Base-by-base conservation (phyloP, 306 rosid genomes). In the Nissolia schottii region DNA sequence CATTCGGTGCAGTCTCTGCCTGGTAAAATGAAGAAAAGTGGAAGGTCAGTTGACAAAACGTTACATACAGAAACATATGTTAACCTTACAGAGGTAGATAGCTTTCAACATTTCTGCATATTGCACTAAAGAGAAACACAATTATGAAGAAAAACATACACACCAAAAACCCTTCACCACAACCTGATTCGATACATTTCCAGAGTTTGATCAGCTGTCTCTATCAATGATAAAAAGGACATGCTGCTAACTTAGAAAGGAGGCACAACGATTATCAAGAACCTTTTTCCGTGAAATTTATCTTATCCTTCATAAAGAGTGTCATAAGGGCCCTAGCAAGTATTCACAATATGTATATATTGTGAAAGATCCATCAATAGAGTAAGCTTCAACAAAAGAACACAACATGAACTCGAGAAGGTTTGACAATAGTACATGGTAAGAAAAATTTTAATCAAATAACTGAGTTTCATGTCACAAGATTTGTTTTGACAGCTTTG, bases 11-110 rank as follows among this genome's bases (percentile, higher is more conserved):
- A 46, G 69, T 22, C 40, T 22, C 40, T 55, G 70, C 84, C 85
- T 87, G 77, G 15, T 50, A 81, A 81, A 37, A 63, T n/a, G 40
- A 80, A 61, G 43, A 55, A 22, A 50, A 24, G 57, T 2, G 37
- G 37, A 43, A 48, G 46, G 49, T 72, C 58, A 65, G 48, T 28
- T 70, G 53, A 27, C 3, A 76, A 24, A 51, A 50, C 60, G 75
- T 37, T 48, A 13, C 57, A 70, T 34, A 23, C 57, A 22, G 64
- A 74, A 25, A 23, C 50, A 71, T 45, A 60, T 22, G 64, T 16
- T 27, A 50, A 50, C 27, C 41, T 51, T 29, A n/a, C 2, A 48
- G 38, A 62, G 37, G 14, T 14, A 18, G 37, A 18, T 14, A 18
- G 13, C 57, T 77, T 53, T 0, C 68, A 73, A 54, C 28, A 54